A percentile compares a stretch with the other conserved stretches of the same genome.
Conservation (phyloP, 1,284 basidiomycete species). For the Ganoderma meredithae region DNA sequence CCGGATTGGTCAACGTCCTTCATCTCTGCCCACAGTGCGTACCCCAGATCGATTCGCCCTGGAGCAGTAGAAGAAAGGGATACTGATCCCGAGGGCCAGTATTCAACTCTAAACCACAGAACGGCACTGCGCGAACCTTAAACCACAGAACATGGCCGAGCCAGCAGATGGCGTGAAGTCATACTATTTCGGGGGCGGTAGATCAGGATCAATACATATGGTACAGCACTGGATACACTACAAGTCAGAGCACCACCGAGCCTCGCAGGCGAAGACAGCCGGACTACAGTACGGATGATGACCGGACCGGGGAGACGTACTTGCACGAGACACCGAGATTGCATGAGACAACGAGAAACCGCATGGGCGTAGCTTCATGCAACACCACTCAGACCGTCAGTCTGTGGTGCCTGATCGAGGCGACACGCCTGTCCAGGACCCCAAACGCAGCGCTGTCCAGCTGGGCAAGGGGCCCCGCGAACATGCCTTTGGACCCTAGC, state of each 20-base stretch:
- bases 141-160: background rate
- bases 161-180: background rate
- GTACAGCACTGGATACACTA: background rate
- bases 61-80: background rate
- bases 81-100: background rate
- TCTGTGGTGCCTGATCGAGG: conserved; percentile 4
- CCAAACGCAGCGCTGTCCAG: conserved; percentile 15
- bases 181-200: background rate
- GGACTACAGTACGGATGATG: background rate
- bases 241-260: background rate
- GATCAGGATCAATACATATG: background rate
- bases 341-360: background rate
- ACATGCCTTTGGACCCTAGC: conserved; percentile 17
- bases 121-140: background rate
- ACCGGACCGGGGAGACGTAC: background rate
- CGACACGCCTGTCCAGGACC: conserved; percentile 9
- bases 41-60: background rate
- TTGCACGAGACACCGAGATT: background rate
- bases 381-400: background rate
- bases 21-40: background rate
- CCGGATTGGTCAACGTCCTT: background rate
- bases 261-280: background rate
- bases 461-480: conserved; percentile 21
- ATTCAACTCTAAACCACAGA: conserved; percentile 5
- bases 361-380: background rate